A percentile compares a stretch with the other conserved stretches of the same genome.
These are phyloP conservation scores for Exophiala calicioides DNA, from an alignment of 2,329 filamentous ascomycete species.

Conservation along the genomic window DNA sequence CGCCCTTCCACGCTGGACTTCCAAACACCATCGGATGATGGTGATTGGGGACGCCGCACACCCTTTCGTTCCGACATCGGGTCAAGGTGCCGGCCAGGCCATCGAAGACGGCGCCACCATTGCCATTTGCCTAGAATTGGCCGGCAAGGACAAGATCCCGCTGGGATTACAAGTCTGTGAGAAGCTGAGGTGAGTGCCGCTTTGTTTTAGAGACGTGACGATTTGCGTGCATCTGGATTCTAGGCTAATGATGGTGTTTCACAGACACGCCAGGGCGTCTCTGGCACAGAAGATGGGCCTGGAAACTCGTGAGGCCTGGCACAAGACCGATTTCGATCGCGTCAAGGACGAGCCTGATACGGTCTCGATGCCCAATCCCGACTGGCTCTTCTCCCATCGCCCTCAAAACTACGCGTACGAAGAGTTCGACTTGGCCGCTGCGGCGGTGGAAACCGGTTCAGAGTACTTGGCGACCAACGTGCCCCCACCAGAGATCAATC, in stretches of 20 bases:
- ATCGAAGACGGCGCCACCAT: conserved; percentile 47
- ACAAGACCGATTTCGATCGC: no score
- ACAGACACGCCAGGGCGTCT: conserved; percentile 2
- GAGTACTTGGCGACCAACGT: conserved; percentile 1
- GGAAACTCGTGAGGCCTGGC: conserved; percentile 2
- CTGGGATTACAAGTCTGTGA: conserved; percentile 3
- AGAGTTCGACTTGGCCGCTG: conserved; percentile 1
- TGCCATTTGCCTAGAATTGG: conserved; percentile 42
- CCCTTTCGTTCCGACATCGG: conserved; percentile 37
- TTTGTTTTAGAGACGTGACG: no score
- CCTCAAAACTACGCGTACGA: conserved; percentile 6
- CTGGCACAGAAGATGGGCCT: conserved; percentile 7
- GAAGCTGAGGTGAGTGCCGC: conserved; percentile 1
- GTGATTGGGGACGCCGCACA: conserved; percentile 37
- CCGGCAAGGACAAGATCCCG: not conserved
- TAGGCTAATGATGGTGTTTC: not conserved
- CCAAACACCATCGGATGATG: conserved; percentile 39
- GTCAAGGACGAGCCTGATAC: no score
- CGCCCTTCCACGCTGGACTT: conserved; percentile 28
- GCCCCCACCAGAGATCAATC: no score
- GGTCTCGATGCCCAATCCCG: no score
- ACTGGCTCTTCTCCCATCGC: not conserved
- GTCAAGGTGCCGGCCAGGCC: conserved; percentile 40
- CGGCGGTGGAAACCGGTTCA: conserved; percentile 1
- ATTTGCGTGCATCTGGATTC: no score